Evolutionary conservation across 495 filamentous ascomycete species (phyloP).

Genomic region (Xylaria palmicola): DNA sequence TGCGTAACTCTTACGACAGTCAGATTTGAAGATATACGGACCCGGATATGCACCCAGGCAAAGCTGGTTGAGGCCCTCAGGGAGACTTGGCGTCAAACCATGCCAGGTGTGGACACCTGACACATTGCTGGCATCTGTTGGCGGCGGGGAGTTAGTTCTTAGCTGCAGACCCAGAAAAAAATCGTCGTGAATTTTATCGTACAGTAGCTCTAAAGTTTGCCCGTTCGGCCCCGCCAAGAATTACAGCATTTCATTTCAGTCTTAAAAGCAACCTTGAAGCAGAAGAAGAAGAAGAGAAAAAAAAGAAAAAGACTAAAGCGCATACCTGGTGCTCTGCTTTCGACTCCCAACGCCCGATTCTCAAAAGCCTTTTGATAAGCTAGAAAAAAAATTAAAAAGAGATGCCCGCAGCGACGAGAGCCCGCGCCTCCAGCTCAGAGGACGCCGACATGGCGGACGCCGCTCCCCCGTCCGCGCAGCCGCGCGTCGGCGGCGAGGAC

Average conservation of each 20-base stretch:
- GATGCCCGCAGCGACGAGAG: conserved; percentile 37
- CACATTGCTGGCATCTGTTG: neutral
- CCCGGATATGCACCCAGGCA: too few species aligned
- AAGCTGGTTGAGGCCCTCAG: too few species aligned
- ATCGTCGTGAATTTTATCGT: conserved; percentile 2
- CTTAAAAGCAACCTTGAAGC: neutral
- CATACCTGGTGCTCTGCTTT: too few species aligned
- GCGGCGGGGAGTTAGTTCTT: too few species aligned
- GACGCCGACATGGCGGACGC: conserved; percentile 55
- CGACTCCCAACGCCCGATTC: too few species aligned
- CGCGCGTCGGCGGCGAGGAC: conserved; percentile 27
- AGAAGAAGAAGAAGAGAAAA: too few species aligned
- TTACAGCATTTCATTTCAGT: neutral
- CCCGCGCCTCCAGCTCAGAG: conserved; percentile 23
- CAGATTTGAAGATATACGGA: too few species aligned
- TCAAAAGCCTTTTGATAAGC: too few species aligned
- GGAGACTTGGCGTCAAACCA: too few species aligned
- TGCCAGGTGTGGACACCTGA: neutral
- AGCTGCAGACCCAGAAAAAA: conserved; percentile 8
- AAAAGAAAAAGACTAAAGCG: too few species aligned
- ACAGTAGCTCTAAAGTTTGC: neutral
- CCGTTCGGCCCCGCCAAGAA: conserved; percentile 12
- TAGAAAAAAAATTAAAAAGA: too few species aligned
- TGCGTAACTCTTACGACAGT: too few species aligned
- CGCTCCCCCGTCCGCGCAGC: conserved; percentile 36